A percentile compares a stretch with the other conserved stretches of the same genome.
phyloP scores from a whole-genome alignment of 805 yeast genomes.

The Candida oleophila region DNA sequence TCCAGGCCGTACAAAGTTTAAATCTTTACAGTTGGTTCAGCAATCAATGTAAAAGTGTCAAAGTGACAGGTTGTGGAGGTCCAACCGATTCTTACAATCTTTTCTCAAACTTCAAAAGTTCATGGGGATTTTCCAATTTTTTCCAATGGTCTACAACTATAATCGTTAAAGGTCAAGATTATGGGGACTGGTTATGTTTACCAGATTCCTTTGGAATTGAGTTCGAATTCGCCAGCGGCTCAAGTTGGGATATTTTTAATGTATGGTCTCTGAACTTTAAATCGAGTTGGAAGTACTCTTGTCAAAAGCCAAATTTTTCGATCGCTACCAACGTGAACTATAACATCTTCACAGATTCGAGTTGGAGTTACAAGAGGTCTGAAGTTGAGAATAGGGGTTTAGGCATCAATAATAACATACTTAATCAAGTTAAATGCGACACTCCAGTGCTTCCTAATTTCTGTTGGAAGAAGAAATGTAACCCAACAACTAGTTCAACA shows the following conservation, averaged over 20 bases:
- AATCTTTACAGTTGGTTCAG: slow-evolving; percentile 11
- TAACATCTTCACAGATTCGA: background rate
- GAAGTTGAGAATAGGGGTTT: slow-evolving; percentile 1
- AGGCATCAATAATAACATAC: background rate
- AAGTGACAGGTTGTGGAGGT: slow-evolving; percentile 11
- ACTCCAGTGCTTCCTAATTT: slow-evolving; percentile 6
- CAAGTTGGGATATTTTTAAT: background rate
- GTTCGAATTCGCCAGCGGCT: slow-evolving; percentile 7
- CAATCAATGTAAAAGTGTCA: slow-evolving; percentile 11
- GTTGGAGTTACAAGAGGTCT: slow-evolving; percentile 2
- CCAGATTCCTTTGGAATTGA: slow-evolving; percentile 16
- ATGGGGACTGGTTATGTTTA: slow-evolving; percentile 14
- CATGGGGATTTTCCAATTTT: slow-evolving; percentile 9
- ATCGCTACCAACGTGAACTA: background rate
- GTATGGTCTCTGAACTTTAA: slow-evolving; percentile 1
- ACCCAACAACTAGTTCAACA: slow-evolving; percentile 6
- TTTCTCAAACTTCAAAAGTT: slow-evolving; percentile 7
- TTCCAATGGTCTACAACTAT: slow-evolving; percentile 18
- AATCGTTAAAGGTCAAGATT: slow-evolving; percentile 12
- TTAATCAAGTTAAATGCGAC: background rate
- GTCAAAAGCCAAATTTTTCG: background rate
- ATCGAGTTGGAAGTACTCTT: background rate
- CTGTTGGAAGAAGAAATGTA: slow-evolving; percentile 8
- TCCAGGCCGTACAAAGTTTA: slow-evolving; percentile 15
- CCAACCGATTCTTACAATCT: slow-evolving; percentile 2